phyloP scores from a whole-genome alignment of 2,329 filamentous ascomycete genomes.

The Colletotrichum gigasporum region DNA sequence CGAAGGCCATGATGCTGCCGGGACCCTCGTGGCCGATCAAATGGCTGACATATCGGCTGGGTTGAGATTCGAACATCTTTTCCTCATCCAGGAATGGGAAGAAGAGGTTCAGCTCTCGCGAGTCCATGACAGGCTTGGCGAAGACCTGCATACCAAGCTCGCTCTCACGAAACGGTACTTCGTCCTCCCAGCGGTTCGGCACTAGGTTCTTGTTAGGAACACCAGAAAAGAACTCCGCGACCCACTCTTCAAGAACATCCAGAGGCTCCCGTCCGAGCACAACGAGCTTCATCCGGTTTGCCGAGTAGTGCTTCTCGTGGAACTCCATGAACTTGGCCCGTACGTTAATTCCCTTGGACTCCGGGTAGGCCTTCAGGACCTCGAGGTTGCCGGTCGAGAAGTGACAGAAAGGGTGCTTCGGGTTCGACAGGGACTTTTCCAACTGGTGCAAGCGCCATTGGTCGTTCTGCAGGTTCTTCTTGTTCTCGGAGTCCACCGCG shows the following conservation, averaged over 20 bases:
- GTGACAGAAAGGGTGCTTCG: conserved; percentile 87
- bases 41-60: conserved; percentile 86
- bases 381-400: conserved; percentile 92
- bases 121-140: conserved; percentile 92
- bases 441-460: conserved; percentile 88
- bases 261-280: conserved; percentile 84
- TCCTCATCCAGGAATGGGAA: conserved; percentile 92
- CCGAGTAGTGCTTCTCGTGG: conserved; percentile 88
- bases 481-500: conserved; percentile 95
- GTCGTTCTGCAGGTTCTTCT: conserved; percentile 95
- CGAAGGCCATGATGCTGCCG: conserved; percentile 88
- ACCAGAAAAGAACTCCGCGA: conserved; percentile 81
- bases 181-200: conserved; percentile 63
- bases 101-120: conserved; percentile 78
- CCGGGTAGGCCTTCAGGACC: conserved; percentile 83
- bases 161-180: conserved; percentile 57
- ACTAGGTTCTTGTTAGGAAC: conserved; percentile 84
- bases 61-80: conserved; percentile 79
- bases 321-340: conserved; percentile 93
- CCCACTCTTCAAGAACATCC: conserved; percentile 86
- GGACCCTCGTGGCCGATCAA: conserved; percentile 93
- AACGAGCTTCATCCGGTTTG: conserved; percentile 93
- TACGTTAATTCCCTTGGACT: conserved; percentile 83
- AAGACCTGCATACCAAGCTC: conserved; percentile 76
- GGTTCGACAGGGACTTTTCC: conserved; percentile 87